Conservation (phyloP, 306 rosid genomes). For the Sechiopsis laciniata region DNA sequence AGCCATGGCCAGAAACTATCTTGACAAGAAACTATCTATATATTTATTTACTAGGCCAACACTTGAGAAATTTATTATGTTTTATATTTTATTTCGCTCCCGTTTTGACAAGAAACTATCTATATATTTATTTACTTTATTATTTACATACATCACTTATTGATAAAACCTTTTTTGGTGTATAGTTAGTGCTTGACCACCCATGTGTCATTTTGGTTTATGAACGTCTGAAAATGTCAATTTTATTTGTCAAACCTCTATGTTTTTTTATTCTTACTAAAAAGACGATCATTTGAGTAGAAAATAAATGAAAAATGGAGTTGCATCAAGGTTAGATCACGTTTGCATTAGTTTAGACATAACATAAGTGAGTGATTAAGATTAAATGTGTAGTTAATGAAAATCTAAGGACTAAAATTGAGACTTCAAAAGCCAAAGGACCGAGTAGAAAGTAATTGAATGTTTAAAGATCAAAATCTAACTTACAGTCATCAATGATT, state of each 20-base stretch:
- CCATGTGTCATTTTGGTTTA: neutral
- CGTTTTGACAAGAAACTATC: neutral
- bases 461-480: neutral
- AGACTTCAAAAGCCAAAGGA: neutral
- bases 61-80: no score
- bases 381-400: neutral
- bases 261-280: neutral
- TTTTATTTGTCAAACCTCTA: neutral
- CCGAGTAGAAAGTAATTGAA: neutral
- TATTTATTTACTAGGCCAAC: no score
- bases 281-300: neutral
- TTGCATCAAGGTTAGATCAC: neutral
- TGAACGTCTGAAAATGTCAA: neutral
- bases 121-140: neutral
- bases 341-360: neutral
- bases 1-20: no score
- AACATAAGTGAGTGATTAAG: neutral
- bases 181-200: neutral
- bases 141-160: neutral
- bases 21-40: no score
- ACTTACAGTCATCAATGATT: neutral
- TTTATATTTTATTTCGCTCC: neutral
- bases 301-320: neutral
- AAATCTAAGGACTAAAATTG: neutral
- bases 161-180: no score